Evolutionary conservation across 805 yeast species (phyloP).

Genomic region (Cyberlindnera maritima): DNA sequence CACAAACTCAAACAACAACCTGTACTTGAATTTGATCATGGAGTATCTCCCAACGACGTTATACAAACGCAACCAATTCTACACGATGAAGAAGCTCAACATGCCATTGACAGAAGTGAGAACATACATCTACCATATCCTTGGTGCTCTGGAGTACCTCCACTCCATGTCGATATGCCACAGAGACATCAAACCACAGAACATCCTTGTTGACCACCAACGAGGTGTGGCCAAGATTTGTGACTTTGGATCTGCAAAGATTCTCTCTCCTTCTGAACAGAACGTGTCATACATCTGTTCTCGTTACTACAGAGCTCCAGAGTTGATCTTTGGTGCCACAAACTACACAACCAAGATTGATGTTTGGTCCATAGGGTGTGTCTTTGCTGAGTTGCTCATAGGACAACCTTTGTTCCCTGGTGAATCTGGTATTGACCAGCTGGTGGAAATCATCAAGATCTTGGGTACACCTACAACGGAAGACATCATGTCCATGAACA

Average conservation of each 20-base stretch:
- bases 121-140: conserved; percentile 73
- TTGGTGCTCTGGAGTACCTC: conserved; percentile 76
- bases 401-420: conserved; percentile 99
- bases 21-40: conserved; percentile 83
- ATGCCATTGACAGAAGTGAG: conserved; percentile 93
- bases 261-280: conserved; percentile 84
- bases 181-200: conserved; percentile 90
- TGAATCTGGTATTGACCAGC: conserved; percentile 94
- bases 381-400: conserved; percentile 91
- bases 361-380: conserved; percentile 97
- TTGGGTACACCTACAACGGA: conserved; percentile 96
- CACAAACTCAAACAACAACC: conserved; percentile 45
- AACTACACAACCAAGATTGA: conserved; percentile 96
- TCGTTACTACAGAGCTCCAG: conserved; percentile 96
- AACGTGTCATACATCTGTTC: conserved; percentile 96
- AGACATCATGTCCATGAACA: conserved; percentile 92
- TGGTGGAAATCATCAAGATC: conserved; percentile 93
- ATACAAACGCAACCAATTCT: conserved; percentile 86
- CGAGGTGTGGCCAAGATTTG: conserved; percentile 86
- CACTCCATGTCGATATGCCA: conserved; percentile 83
- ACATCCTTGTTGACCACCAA: conserved; percentile 80
- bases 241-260: conserved; percentile 95
- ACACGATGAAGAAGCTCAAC: conserved; percentile 62
- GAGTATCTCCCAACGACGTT: conserved; percentile 96
- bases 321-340: conserved; percentile 94